These are phyloP conservation scores for Candolleomyces aberdarensis DNA, from an alignment of 768 basidiomycete genomes.

Conservation along the genomic window DNA sequence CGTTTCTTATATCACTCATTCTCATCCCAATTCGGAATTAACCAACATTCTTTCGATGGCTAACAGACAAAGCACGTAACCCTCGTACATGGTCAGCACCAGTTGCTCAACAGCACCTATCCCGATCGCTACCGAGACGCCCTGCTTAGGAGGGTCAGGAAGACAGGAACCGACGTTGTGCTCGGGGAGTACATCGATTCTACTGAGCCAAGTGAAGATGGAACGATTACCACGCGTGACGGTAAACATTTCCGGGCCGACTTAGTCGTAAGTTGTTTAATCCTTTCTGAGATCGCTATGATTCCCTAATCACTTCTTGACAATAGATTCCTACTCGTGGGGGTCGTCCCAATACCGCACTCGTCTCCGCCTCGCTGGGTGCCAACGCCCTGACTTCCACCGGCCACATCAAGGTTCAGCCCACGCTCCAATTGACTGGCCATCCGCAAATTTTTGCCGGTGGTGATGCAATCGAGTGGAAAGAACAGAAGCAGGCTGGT, in stretches of 20 bases:
- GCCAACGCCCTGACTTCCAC: conserved; percentile 23
- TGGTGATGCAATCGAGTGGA: conserved; percentile 19
- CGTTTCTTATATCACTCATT: conserved; percentile 3
- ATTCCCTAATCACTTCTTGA: background rate
- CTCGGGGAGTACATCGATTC: conserved; percentile 50
- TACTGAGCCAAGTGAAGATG: conserved; percentile 34
- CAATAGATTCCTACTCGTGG: conserved; percentile 28
- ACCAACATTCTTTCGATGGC: background rate
- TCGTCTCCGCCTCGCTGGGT: conserved; percentile 40
- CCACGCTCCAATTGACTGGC: conserved; percentile 29
- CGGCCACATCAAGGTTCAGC: conserved; percentile 42
- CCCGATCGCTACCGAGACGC: conserved; percentile 42
- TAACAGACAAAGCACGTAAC: conserved; percentile 43
- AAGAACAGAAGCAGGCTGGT: conserved; percentile 17
- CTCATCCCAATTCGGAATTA: conserved; percentile 6
- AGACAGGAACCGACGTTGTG: conserved; percentile 43
- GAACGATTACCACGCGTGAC: conserved; percentile 42
- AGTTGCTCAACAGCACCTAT: conserved; percentile 50
- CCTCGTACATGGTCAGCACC: conserved; percentile 48
- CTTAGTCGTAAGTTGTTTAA: conserved; percentile 42
- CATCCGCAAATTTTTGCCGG: conserved; percentile 19
- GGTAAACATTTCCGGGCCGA: conserved; percentile 45
- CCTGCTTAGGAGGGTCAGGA: conserved; percentile 31
- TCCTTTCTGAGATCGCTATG: background rate
- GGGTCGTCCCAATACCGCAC: conserved; percentile 41